These are phyloP conservation scores for Erodium texanum DNA, from an alignment of 441 rosid genomes.

Conservation along the genomic window DNA sequence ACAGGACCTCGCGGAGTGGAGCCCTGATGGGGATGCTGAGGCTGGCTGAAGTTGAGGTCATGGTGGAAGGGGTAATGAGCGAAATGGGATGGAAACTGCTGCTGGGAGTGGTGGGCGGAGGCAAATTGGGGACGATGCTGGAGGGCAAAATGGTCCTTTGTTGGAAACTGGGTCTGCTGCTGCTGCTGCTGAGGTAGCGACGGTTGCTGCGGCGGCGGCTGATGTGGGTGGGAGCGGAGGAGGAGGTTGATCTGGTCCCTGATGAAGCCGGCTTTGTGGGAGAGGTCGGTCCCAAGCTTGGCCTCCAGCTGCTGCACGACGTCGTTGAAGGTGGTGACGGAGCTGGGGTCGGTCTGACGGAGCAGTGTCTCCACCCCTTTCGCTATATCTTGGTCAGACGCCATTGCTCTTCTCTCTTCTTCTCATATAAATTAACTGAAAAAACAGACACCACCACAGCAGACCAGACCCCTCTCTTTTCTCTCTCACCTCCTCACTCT, in stretches of 20 bases:
- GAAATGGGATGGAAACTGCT: not conserved
- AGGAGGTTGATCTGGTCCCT: constrained; percentile 10
- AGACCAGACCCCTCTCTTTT: not conserved
- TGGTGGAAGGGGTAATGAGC: not conserved
- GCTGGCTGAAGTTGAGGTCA: not conserved
- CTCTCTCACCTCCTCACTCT: not conserved
- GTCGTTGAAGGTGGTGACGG: constrained; percentile 8
- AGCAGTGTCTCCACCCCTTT: constrained; percentile 10
- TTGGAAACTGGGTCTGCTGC: too few species aligned
- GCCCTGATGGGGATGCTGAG: not conserved
- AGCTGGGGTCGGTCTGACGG: constrained; percentile 1
- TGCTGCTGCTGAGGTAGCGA: not conserved
- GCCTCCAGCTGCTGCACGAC: constrained; percentile 11
- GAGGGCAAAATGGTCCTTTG: not conserved
- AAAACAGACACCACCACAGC: too few species aligned
- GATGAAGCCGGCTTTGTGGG: constrained; percentile 16
- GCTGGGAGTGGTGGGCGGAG: too few species aligned
- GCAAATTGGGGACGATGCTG: not conserved
- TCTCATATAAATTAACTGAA: too few species aligned
- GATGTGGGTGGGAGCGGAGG: not conserved
- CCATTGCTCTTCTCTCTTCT: constrained; percentile 1
- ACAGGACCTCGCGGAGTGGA: not conserved
- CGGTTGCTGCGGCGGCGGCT: too few species aligned
- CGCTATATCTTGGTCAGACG: constrained; percentile 9
- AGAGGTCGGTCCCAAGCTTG: constrained; percentile 14